phyloP scores from a whole-genome alignment of 2,329 filamentous ascomycete genomes.

The Chaetomiaceae sp. region DNA sequence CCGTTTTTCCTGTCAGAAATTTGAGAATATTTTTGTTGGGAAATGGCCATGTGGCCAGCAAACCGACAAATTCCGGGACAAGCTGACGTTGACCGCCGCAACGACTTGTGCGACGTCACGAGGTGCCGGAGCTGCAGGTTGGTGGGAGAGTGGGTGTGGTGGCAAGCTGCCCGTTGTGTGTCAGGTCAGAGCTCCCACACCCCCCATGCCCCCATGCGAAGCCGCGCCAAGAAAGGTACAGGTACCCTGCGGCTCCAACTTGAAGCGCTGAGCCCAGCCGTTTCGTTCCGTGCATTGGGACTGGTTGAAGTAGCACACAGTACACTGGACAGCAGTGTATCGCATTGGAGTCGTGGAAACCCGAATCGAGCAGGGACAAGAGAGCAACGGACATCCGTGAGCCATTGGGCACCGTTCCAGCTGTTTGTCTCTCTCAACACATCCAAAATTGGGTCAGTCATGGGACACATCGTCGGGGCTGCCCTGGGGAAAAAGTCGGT shows the following conservation, averaged over 20 bases:
- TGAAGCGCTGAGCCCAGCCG: conserved; percentile 2
- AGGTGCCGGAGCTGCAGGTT: neutral
- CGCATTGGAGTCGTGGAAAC: too few species aligned
- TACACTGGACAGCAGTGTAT: too few species aligned
- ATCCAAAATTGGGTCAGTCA: neutral
- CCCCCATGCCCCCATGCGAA: conserved; percentile 15
- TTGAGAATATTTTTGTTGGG: conserved; percentile 14
- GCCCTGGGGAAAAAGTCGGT: conserved; percentile 4
- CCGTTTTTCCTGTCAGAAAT: neutral
- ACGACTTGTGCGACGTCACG: conserved; percentile 15
- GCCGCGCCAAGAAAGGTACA: conserved; percentile 5
- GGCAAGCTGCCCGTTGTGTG: conserved; percentile 7
- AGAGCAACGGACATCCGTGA: conserved; percentile 10
- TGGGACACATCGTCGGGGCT: conserved; percentile 1
- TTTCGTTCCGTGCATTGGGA: too few species aligned
- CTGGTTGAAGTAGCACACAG: too few species aligned
- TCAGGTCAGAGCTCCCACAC: conserved; percentile 17
- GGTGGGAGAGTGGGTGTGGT: too few species aligned
- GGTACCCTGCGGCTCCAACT: conserved; percentile 5
- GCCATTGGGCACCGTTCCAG: neutral
- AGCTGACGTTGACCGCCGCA: conserved; percentile 14
- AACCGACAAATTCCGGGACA: neutral
- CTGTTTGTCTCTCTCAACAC: neutral
- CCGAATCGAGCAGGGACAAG: too few species aligned
- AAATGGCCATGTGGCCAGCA: neutral